phyloP scores from a whole-genome alignment of 1,284 basidiomycete genomes.

The Hemileia vastatrix region DNA sequence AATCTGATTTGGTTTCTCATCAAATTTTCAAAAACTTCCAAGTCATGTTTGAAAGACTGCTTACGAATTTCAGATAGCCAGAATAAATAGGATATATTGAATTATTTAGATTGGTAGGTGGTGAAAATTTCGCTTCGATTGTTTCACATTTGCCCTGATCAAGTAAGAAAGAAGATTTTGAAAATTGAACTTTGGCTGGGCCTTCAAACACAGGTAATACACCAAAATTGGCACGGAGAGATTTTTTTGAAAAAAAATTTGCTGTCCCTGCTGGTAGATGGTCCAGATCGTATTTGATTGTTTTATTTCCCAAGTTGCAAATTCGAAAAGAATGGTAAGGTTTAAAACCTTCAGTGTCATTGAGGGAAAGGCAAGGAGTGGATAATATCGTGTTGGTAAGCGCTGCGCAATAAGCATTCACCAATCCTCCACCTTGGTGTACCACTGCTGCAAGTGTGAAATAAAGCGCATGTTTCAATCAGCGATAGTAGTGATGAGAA shows the following conservation, averaged over 20 bases:
- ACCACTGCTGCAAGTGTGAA: constrained; percentile 2
- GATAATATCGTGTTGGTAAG: constrained; percentile 10
- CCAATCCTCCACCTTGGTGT: constrained; percentile 16
- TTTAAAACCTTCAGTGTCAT: constrained; percentile 11
- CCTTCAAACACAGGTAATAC: constrained; percentile 1
- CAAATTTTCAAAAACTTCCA: not conserved
- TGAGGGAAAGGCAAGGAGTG: not conserved
- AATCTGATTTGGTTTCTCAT: not conserved
- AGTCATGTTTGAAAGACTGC: not conserved
- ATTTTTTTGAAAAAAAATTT: constrained; percentile 2
- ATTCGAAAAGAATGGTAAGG: constrained; percentile 8
- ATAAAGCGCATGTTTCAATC: too few species aligned
- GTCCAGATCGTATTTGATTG: constrained; percentile 1
- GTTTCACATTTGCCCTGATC: constrained; percentile 2
- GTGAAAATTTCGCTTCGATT: constrained; percentile 5
- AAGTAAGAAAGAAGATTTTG: not conserved
- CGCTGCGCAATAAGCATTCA: constrained; percentile 13
- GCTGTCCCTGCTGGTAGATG: constrained; percentile 13
- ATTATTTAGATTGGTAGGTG: not conserved
- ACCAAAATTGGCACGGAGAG: not conserved
- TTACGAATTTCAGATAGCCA: constrained; percentile 16
- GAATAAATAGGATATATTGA: constrained; percentile 14
- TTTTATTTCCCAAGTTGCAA: constrained; percentile 7
- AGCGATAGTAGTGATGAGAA: too few species aligned
- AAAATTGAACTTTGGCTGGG: constrained; percentile 5